phyloP scores from a whole-genome alignment of 106 monocot species.

The Vanilla planifolia region DNA sequence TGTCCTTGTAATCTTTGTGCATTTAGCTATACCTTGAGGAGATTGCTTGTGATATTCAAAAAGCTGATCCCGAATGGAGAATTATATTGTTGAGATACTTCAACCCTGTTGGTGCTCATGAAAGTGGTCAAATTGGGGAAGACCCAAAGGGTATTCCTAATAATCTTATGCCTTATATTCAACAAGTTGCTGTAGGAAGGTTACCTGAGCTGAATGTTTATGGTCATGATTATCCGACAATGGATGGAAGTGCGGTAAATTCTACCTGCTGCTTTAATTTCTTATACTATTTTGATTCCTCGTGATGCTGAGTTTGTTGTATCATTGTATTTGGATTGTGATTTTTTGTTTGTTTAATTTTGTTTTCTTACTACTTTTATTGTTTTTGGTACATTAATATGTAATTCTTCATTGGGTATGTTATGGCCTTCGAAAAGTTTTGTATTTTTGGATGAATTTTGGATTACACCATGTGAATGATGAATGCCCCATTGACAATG shows the following conservation, averaged over 20 bases:
- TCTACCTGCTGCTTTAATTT: background rate
- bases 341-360: background rate
- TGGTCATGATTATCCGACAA: slow-evolving; percentile 81
- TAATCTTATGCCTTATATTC: slow-evolving; percentile 87
- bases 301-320: background rate
- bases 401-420: no score
- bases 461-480: no score
- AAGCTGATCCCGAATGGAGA: slow-evolving; percentile 70
- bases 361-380: no score
- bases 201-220: slow-evolving; percentile 72
- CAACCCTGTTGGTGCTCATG: slow-evolving; percentile 89
- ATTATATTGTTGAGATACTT: slow-evolving; percentile 78
- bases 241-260: slow-evolving; percentile 81
- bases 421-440: no score
- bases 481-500: no score
- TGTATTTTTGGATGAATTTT: no score
- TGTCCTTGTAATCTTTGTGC: background rate
- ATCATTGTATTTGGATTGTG: background rate
- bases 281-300: background rate
- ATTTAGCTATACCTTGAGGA: slow-evolving; percentile 82
- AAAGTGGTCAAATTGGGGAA: slow-evolving; percentile 85
- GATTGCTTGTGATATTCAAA: slow-evolving; percentile 70
- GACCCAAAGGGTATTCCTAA: slow-evolving; percentile 86
- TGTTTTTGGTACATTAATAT: no score
- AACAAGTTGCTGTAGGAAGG: slow-evolving; percentile 78